Evolutionary conservation across 768 basidiomycete species (phyloP).

Genomic region (Rhizopogon sp.): DNA sequence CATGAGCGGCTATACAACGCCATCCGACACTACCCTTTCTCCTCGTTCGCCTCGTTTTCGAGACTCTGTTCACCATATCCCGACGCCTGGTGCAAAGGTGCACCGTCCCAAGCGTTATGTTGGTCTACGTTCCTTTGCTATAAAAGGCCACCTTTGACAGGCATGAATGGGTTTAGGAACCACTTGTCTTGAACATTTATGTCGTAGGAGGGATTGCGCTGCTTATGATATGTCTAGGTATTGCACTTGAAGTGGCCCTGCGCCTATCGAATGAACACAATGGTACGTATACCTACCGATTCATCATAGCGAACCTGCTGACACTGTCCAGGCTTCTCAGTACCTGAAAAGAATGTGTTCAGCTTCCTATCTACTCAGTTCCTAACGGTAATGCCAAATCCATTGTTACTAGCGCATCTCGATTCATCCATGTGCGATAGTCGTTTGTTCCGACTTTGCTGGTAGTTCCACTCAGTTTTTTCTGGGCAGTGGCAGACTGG

Average conservation of each 20-base stretch:
- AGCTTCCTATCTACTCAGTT: constrained; percentile 40
- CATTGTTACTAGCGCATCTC: neutral
- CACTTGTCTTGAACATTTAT: constrained; percentile 30
- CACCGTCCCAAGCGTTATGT: constrained; percentile 41
- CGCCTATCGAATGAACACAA: constrained; percentile 35
- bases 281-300: constrained; percentile 29
- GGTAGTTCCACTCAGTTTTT: constrained; percentile 43
- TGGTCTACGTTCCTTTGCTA: constrained; percentile 9
- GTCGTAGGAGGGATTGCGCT: constrained; percentile 35
- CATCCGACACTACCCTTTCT: neutral
- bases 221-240: constrained; percentile 40
- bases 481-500: constrained; percentile 52
- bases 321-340: constrained; percentile 43
- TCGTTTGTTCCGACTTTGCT: constrained; percentile 54
- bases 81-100: constrained; percentile 31
- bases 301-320: constrained; percentile 3
- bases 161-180: constrained; percentile 16
- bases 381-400: constrained; percentile 30
- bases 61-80: constrained; percentile 46
- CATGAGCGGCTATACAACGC: neutral
- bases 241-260: constrained; percentile 43
- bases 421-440: constrained; percentile 23
- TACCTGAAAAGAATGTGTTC: constrained; percentile 47
- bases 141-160: neutral
- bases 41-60: constrained; percentile 32